A percentile compares a stretch with the other conserved stretches of the same genome.
Conservation (phyloP, 2,329 filamentous ascomycete genomes). For the Calonectria hawksworthii region DNA sequence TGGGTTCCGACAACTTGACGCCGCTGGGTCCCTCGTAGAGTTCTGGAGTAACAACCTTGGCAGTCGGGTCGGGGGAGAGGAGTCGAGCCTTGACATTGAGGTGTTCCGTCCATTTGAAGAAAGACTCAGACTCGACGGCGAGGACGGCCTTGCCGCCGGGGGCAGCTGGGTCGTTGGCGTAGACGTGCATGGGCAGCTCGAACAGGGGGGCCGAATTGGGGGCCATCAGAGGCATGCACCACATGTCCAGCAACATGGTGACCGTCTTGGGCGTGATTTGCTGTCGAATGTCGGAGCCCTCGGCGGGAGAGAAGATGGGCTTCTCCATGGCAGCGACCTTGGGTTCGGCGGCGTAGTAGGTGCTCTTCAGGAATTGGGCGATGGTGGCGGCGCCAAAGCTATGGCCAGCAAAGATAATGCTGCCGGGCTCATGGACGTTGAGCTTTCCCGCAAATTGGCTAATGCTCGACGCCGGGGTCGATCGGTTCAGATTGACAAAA, state of each 20-base stretch:
- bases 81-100: constrained; percentile 77
- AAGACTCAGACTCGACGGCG: constrained; percentile 81
- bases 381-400: constrained; percentile 84
- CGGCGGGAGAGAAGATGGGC: constrained; percentile 73
- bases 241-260: constrained; percentile 82
- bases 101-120: constrained; percentile 83
- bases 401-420: constrained; percentile 83
- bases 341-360: constrained; percentile 73
- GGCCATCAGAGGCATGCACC: constrained; percentile 80
- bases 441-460: constrained; percentile 72
- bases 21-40: constrained; percentile 60
- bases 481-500: constrained; percentile 67
- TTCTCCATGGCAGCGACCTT: constrained; percentile 62
- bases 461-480: constrained; percentile 61
- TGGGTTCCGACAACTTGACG: constrained; percentile 64
- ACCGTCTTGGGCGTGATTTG: constrained; percentile 79
- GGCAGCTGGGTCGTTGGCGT: constrained; percentile 64
- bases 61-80: constrained; percentile 69
- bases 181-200: constrained; percentile 80
- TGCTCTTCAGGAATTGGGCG: constrained; percentile 83
- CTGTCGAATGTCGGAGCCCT: constrained; percentile 66
- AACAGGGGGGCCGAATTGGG: constrained; percentile 74
- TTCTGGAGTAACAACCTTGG: constrained; percentile 56
- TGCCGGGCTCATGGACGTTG: constrained; percentile 78
- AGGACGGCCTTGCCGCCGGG: constrained; percentile 73